Evolutionary conservation across 129 eudicot genomes (phyloP), one percentile per base, ranked within the genome.

Genomic region (Kitagawia praeruptora): DNA sequence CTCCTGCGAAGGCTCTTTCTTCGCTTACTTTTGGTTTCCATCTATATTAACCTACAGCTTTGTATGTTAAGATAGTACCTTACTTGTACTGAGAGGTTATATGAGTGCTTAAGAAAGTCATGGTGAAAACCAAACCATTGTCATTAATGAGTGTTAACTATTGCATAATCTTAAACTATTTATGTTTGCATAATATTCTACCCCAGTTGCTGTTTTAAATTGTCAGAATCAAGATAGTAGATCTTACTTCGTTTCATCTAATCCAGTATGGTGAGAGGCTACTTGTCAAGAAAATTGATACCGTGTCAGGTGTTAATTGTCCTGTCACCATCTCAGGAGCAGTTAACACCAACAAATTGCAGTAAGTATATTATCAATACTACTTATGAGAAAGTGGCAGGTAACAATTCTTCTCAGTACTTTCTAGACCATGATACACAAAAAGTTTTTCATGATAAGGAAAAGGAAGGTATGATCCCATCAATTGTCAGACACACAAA

Each of bases 391-490:
- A 38, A 38, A 38, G 40, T 4, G 2, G 40, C 4, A 4, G 2
- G 40, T 38, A 4, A n/a, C n/a, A n/a, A n/a, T n/a, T n/a, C n/a
- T n/a, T n/a, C n/a, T n/a, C n/a, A n/a, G n/a, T n/a, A n/a, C n/a
- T n/a, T n/a, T n/a, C n/a, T n/a, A n/a, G n/a, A n/a, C n/a, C n/a
- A n/a, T n/a, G n/a, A n/a, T 69, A 66, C 85, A 38, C 44, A 79
- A 27, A 47, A 79, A 74, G 78, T 77, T 66, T 44, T 39, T 42
- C 56, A 16, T 76, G 84, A 40, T 76, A 27, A 51, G 12, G 82
- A 77, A 80, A 80, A 31, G 80, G 83, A 81, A 70, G 51, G 31
- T 47, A 45, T 14, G n/a, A 89, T 96, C n/a, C n/a, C n/a, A n/a
- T n/a, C n/a, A n/a, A n/a, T n/a, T n/a, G n/a, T n/a, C n/a, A n/a